Evolutionary conservation across 2,329 filamentous ascomycete species (phyloP).

Genomic region (Lecanicillium sp.): DNA sequence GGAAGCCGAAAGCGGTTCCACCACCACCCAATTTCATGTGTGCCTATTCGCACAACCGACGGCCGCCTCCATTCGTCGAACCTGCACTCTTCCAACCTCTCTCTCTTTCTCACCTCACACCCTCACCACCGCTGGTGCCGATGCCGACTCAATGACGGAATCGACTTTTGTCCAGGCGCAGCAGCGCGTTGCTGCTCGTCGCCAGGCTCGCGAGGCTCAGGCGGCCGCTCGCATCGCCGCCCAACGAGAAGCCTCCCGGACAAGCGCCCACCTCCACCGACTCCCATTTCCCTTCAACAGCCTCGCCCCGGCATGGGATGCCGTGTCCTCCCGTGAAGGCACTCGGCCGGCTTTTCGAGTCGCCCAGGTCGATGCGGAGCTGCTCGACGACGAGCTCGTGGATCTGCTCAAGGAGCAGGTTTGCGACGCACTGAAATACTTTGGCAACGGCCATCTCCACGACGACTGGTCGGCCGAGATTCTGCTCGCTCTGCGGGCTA

Average conservation of each 20-base stretch:
- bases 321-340: conserved; percentile 64
- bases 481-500: conserved; percentile 62
- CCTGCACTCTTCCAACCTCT: neutral
- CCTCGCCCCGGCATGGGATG: conserved; percentile 58
- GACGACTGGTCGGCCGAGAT: conserved; percentile 89
- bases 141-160: conserved; percentile 36
- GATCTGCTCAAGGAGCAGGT: conserved; percentile 80
- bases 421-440: conserved; percentile 79
- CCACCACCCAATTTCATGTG: conserved; percentile 3
- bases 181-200: conserved; percentile 74
- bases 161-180: conserved; percentile 81
- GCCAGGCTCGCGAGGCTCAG: conserved; percentile 64
- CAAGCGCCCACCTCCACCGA: conserved; percentile 45
- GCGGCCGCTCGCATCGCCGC: conserved; percentile 46
- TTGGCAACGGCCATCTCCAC: conserved; percentile 62
- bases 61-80: neutral
- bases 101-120: neutral
- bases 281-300: conserved; percentile 56
- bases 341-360: conserved; percentile 84
- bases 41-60: neutral
- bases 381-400: conserved; percentile 88
- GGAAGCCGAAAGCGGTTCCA: too few species aligned
- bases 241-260: conserved; percentile 42
- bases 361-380: conserved; percentile 89
- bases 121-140: conserved; percentile 8